A percentile compares a stretch with the other conserved stretches of the same genome.
Conservation (phyloP, 257 asterid genomes). For the Capsicum pubescens region DNA sequence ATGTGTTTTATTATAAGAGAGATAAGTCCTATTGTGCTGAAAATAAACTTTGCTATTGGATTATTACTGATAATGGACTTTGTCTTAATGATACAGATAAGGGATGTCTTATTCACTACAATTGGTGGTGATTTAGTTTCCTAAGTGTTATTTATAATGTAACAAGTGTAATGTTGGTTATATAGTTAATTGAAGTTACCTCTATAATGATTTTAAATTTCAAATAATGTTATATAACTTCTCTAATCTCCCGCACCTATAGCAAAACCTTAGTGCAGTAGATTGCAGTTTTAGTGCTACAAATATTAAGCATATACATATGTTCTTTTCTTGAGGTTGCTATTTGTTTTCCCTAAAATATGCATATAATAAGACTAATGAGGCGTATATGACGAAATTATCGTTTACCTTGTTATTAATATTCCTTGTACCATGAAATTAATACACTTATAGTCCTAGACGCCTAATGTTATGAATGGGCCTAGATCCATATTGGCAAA, state of each 20-base stretch:
- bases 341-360: too few relatives aligned
- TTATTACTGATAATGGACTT: neutral
- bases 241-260: neutral
- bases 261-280: neutral
- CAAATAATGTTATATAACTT: neutral
- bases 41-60: neutral
- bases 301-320: too few relatives aligned
- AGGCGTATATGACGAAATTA: too few relatives aligned
- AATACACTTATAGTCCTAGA: too few relatives aligned
- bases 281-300: too few relatives aligned
- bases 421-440: too few relatives aligned
- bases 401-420: too few relatives aligned
- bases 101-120: neutral
- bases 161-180: neutral
- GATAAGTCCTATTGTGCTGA: neutral
- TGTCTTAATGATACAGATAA: neutral
- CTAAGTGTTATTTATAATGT: neutral
- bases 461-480: too few relatives aligned
- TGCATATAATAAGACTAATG: too few relatives aligned
- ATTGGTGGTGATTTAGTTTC: neutral
- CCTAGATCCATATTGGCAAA: too few relatives aligned
- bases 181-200: neutral
- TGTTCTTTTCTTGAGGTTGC: neutral
- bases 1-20: neutral
- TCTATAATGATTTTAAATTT: neutral